Conservation (phyloP, 1,139 yeast species). For the Hyphopichia buzzinii region DNA sequence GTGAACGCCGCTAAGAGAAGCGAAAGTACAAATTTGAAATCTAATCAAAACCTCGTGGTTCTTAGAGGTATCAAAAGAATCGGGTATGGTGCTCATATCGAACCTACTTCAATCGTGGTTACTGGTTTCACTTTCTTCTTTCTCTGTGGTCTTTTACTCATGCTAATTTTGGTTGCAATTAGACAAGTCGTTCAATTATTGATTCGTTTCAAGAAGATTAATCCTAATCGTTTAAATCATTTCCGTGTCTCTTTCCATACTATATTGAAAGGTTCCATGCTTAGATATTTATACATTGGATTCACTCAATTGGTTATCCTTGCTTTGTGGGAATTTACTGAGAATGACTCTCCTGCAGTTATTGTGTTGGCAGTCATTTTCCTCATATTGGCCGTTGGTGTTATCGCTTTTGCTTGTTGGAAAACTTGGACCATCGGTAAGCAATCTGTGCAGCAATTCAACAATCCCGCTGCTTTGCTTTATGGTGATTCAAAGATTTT, state of each 20-base stretch:
- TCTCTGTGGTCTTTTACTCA: constrained; percentile 56
- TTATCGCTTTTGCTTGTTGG: constrained; percentile 59
- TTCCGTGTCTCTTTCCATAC: constrained; percentile 53
- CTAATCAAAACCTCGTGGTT: constrained; percentile 51
- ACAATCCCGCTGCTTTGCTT: constrained; percentile 74
- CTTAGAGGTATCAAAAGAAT: constrained; percentile 75
- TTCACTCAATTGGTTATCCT: constrained; percentile 68
- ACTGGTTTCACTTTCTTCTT: constrained; percentile 78
- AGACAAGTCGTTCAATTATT: constrained; percentile 52
- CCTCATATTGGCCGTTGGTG: constrained; percentile 51
- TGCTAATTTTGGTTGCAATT: constrained; percentile 47
- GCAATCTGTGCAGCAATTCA: constrained; percentile 49
- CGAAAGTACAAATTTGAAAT: constrained; percentile 30
- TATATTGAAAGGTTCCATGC: constrained; percentile 64
- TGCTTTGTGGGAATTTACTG: constrained; percentile 73
- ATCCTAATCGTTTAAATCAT: constrained; percentile 44
- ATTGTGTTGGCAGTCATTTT: constrained; percentile 67
- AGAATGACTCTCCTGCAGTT: constrained; percentile 71
- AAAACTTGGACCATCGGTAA: constrained; percentile 59
- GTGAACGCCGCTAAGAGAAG: constrained; percentile 18
- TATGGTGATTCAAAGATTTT: constrained; percentile 68
- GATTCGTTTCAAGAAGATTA: constrained; percentile 41
- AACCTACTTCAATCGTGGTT: constrained; percentile 68
- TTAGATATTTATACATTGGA: constrained; percentile 72
- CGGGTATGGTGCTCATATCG: constrained; percentile 65